phyloP scores from a whole-genome alignment of 2,329 filamentous ascomycete genomes.

The Alternaria conjuncta region DNA sequence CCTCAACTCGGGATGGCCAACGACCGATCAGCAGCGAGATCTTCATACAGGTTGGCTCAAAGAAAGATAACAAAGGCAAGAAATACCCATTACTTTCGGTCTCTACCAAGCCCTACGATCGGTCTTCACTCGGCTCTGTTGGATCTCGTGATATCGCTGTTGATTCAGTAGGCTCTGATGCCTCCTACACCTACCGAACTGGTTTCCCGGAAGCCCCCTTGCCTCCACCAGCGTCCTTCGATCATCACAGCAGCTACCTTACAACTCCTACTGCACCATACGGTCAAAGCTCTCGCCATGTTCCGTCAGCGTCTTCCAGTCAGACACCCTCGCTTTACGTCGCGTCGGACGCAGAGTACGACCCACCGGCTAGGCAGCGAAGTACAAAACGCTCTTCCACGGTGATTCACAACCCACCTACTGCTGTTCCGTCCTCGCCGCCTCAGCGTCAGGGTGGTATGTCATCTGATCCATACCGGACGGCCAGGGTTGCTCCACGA shows the following conservation, averaged over 20 bases:
- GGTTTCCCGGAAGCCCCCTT: constrained; percentile 40
- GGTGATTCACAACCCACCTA: constrained; percentile 37
- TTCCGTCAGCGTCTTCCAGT: constrained; percentile 39
- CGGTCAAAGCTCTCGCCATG: constrained; percentile 32
- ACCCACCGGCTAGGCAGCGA: constrained; percentile 32
- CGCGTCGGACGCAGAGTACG: constrained; percentile 39
- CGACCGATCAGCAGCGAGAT: constrained; percentile 35
- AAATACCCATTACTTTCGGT: constrained; percentile 29
- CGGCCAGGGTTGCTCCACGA: constrained; percentile 27
- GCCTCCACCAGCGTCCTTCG: constrained; percentile 20
- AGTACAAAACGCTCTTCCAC: constrained; percentile 29
- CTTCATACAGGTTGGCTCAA: constrained; percentile 35
- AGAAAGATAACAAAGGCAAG: constrained; percentile 34
- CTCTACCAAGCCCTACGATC: constrained; percentile 29
- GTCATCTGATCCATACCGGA: constrained; percentile 28
- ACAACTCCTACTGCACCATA: constrained; percentile 26
- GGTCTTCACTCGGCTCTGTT: constrained; percentile 33
- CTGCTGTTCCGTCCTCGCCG: constrained; percentile 24
- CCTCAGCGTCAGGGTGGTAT: constrained; percentile 18
- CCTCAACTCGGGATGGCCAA: constrained; percentile 32
- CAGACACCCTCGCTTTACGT: constrained; percentile 38
- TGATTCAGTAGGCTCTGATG: constrained; percentile 41
- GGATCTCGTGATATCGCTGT: constrained; percentile 32
- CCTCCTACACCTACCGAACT: constrained; percentile 39
- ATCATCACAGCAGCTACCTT: constrained; percentile 26